These are phyloP conservation scores for Vitis vinifera DNA, from an alignment of 164 flowering plant species.

Conservation along the genomic window DNA sequence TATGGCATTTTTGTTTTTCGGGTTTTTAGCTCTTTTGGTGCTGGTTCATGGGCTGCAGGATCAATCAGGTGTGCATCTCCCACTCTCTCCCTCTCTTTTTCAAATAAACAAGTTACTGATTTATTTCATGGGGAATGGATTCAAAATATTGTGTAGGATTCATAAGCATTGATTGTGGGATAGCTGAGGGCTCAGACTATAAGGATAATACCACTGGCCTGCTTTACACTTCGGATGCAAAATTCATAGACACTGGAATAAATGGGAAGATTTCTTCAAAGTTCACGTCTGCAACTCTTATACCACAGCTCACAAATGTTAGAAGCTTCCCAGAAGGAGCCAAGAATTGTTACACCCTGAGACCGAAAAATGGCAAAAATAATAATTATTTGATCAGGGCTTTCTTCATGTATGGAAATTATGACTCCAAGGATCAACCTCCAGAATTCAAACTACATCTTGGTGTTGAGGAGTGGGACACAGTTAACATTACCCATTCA, in stretches of 20 bases:
- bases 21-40: no score
- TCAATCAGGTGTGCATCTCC: no score
- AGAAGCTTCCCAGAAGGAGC: constrained; percentile 28
- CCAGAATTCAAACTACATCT: constrained; percentile 28
- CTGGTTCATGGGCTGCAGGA: no score
- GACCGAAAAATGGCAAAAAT: not conserved
- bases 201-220: constrained; percentile 8
- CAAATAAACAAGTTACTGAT: no score
- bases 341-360: constrained; percentile 24
- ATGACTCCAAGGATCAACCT: constrained; percentile 13
- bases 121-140: no score
- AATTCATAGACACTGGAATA: constrained; percentile 18
- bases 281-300: no score
- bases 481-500: not conserved
- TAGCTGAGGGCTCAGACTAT: constrained; percentile 2
- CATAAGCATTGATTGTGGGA: constrained; percentile 39
- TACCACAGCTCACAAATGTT: not conserved
- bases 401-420: constrained; percentile 31
- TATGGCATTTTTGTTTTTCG: no score
- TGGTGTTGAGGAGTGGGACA: constrained; percentile 21
- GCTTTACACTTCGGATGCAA: constrained; percentile 19
- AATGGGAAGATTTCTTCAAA: constrained; percentile 6
- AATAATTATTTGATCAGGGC: constrained; percentile 28
- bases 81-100: no score
- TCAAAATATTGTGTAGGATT: constrained; percentile 13